Evolutionary conservation across 139 green algal genomes (phyloP).

Genomic region (Coccomyxa sp.): DNA sequence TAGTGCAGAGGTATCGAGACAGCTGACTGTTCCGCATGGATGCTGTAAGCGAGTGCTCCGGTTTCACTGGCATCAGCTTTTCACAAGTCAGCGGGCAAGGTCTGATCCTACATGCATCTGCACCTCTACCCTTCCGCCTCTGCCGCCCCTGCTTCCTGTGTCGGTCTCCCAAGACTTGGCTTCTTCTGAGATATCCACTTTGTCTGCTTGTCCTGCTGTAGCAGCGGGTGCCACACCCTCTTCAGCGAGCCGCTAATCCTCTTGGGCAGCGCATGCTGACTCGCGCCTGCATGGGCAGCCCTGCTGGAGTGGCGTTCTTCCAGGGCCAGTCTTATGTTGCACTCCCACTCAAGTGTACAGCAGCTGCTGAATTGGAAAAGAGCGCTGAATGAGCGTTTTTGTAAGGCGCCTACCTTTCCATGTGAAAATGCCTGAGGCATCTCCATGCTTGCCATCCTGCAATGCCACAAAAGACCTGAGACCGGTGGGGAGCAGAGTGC

Average conservation of each 20-base stretch:
- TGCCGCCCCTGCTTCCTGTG: too few relatives aligned
- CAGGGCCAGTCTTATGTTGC: neutral
- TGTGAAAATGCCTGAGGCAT: slow-evolving; percentile 32
- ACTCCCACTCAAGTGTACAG: neutral
- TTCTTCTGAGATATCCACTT: too few relatives aligned
- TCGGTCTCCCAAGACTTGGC: too few relatives aligned
- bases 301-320: neutral
- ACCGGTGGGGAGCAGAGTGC: neutral
- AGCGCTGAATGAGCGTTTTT: neutral
- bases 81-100: too few relatives aligned
- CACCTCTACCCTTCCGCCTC: too few relatives aligned
- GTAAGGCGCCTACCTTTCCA: slow-evolving; percentile 25
- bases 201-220: too few relatives aligned
- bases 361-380: neutral
- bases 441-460: slow-evolving; percentile 42
- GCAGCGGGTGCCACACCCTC: slow-evolving; percentile 44
- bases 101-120: too few relatives aligned
- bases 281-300: neutral
- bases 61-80: too few relatives aligned
- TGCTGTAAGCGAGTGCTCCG: too few relatives aligned
- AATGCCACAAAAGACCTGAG: neutral
- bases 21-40: too few relatives aligned
- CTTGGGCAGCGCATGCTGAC: neutral
- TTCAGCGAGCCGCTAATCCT: slow-evolving; percentile 28
- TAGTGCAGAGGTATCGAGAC: too few relatives aligned